Evolutionary conservation across 768 basidiomycete species (phyloP).

Genomic region (Mrakia blollopis): DNA sequence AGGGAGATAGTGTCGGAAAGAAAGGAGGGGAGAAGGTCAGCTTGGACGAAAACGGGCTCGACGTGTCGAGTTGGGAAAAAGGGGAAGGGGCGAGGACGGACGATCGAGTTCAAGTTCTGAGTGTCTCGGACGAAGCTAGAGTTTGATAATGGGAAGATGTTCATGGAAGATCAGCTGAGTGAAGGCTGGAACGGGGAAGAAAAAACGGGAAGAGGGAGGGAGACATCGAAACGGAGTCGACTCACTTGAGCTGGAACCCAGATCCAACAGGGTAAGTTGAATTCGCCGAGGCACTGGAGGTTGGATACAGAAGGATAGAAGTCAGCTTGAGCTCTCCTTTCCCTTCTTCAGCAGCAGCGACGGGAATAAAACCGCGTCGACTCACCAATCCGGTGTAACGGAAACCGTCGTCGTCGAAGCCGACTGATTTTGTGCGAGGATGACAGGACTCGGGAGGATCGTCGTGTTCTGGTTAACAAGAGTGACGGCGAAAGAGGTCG

Average conservation of each 20-base stretch:
- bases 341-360: too few relatives aligned
- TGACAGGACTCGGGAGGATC: neutral
- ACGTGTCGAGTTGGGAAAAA: neutral
- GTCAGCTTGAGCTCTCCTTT: too few relatives aligned
- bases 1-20: neutral
- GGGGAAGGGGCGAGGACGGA: neutral
- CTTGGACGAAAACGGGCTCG: too few relatives aligned
- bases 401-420: constrained; percentile 1
- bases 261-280: neutral
- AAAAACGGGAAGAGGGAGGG: too few relatives aligned
- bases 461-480: constrained; percentile 11
- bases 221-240: neutral
- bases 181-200: too few relatives aligned
- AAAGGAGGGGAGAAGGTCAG: neutral
- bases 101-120: neutral
- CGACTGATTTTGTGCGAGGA: neutral
- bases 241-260: neutral
- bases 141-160: too few relatives aligned
- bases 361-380: too few relatives aligned
- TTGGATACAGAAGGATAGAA: too few relatives aligned
- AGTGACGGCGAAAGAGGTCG: constrained; percentile 10
- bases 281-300: too few relatives aligned
- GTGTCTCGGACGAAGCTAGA: neutral
- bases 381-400: neutral
- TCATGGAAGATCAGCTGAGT: neutral